Percentiles rank a stretch among this genome's conserved stretches.
Conservation (phyloP, 352 stramenopile species). For the Phytophthora idaei region DNA sequence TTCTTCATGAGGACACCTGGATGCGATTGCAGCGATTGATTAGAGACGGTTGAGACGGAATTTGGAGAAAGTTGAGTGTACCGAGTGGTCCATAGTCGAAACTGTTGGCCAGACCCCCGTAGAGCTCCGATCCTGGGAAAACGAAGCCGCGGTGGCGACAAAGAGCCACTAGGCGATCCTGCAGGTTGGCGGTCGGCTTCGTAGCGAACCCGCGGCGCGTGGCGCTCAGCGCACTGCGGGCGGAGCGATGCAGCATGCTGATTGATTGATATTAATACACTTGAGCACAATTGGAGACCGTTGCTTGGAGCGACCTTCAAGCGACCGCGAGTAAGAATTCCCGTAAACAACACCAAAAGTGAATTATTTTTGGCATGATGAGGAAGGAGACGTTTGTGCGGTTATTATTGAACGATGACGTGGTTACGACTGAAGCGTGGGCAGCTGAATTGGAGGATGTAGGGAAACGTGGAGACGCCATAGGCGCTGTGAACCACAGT, state of each 20-base stretch:
- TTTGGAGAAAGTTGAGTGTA: slow-evolving; percentile 5
- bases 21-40: slow-evolving; percentile 11
- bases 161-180: slow-evolving; percentile 81
- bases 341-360: not conserved
- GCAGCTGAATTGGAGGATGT: slow-evolving; percentile 6
- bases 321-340: not conserved
- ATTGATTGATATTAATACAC: slow-evolving; percentile 1
- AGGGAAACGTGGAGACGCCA: not conserved
- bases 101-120: slow-evolving; percentile 97
- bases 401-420: slow-evolving; percentile 27
- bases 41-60: not conserved
- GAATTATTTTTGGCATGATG: not conserved
- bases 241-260: slow-evolving; percentile 8
- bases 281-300: not conserved
- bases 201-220: slow-evolving; percentile 43
- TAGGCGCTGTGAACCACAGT: not conserved
- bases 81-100: slow-evolving; percentile 97
- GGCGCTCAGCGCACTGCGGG: slow-evolving; percentile 6
- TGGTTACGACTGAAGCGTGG: slow-evolving; percentile 39
- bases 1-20: slow-evolving; percentile 95
- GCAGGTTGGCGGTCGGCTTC: slow-evolving; percentile 46
- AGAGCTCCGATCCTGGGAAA: slow-evolving; percentile 96
- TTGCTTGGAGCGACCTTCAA: slow-evolving; percentile 2
- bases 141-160: slow-evolving; percentile 93
- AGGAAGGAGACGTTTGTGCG: slow-evolving; percentile 27